phyloP scores from a whole-genome alignment of 345 rosid genomes.

The Bretschneidera sinensis region DNA sequence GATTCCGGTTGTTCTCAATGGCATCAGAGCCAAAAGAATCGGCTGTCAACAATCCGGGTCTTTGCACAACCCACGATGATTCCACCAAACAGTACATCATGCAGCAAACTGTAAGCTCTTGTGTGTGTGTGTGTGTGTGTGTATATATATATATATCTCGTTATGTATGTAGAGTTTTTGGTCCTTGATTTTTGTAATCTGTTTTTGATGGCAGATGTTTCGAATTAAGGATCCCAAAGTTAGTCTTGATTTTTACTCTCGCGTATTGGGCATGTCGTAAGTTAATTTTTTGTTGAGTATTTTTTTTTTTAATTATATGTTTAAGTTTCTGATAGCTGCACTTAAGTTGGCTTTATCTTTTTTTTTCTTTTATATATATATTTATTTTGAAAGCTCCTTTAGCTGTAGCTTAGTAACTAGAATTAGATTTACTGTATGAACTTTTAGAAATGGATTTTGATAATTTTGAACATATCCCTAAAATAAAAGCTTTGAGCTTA shows the following conservation, averaged over 20 bases:
- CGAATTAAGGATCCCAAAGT: conserved; percentile 90
- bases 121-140: not conserved
- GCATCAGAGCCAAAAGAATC: conserved; percentile 71
- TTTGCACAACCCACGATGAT: conserved; percentile 51
- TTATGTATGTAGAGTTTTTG: too few relatives aligned
- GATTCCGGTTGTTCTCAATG: conserved; percentile 57
- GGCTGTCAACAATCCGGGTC: conserved; percentile 74
- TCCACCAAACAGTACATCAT: conserved; percentile 79
- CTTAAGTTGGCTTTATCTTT: not conserved
- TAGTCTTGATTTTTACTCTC: conserved; percentile 87
- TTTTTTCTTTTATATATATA: not conserved
- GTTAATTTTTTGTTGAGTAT: conserved; percentile 21
- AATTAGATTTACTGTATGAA: too few relatives aligned
- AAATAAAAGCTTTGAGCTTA: too few relatives aligned
- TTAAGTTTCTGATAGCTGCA: too few relatives aligned
- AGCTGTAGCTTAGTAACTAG: too few relatives aligned
- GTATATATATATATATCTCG: not conserved
- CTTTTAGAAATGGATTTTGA: too few relatives aligned
- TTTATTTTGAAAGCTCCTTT: too few relatives aligned
- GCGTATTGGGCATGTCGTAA: conserved; percentile 95
- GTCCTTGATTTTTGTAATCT: too few relatives aligned
- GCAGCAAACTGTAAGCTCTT: conserved; percentile 75
- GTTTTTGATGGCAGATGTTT: conserved; percentile 54
- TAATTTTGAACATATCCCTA: too few relatives aligned
- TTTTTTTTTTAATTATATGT: not conserved